Evolutionary conservation across 192 early-diverging fungal genomes (phyloP).

Genomic region (Coemansia sp.): DNA sequence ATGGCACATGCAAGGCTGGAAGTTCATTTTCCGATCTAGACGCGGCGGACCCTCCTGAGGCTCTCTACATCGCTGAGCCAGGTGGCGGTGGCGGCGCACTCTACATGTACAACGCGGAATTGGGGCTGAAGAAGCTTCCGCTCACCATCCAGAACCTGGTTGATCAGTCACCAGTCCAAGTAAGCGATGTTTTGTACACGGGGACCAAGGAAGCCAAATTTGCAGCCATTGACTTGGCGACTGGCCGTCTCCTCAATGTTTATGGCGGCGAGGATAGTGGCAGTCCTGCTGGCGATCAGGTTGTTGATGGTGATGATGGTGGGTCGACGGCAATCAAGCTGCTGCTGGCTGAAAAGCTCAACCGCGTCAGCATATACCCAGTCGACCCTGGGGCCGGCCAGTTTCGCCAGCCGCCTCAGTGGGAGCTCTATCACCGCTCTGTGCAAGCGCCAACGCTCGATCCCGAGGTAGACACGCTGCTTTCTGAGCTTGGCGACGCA

Average conservation of each 20-base stretch:
- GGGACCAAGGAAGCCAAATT: conserved; percentile 66
- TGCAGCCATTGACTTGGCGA: conserved; percentile 65
- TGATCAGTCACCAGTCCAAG: conserved; percentile 56
- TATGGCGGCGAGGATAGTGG: conserved; percentile 54
- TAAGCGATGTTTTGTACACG: conserved; percentile 60
- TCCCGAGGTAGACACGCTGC: conserved; percentile 28
- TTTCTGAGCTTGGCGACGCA: conserved; percentile 57
- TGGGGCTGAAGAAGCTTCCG: conserved; percentile 58
- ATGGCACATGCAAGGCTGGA: not conserved
- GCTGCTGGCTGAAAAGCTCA: conserved; percentile 36
- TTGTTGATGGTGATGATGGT: not conserved
- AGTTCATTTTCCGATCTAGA: not conserved
- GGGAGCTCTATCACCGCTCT: conserved; percentile 46
- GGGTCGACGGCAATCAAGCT: conserved; percentile 11
- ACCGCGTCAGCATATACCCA: conserved; percentile 36
- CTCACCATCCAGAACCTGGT: conserved; percentile 71
- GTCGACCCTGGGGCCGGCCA: not conserved
- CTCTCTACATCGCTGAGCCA: conserved; percentile 49
- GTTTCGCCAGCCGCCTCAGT: conserved; percentile 14
- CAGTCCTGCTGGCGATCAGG: conserved; percentile 19
- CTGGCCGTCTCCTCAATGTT: conserved; percentile 58
- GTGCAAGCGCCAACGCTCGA: conserved; percentile 33
- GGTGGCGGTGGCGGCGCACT: conserved; percentile 44
- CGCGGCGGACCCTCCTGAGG: conserved; percentile 11
- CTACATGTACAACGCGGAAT: conserved; percentile 37